Evolutionary conservation across 2,329 filamentous ascomycete genomes (phyloP), one percentile per base, ranked within the genome.

Genomic region (Trematosphaeria pertusa): DNA sequence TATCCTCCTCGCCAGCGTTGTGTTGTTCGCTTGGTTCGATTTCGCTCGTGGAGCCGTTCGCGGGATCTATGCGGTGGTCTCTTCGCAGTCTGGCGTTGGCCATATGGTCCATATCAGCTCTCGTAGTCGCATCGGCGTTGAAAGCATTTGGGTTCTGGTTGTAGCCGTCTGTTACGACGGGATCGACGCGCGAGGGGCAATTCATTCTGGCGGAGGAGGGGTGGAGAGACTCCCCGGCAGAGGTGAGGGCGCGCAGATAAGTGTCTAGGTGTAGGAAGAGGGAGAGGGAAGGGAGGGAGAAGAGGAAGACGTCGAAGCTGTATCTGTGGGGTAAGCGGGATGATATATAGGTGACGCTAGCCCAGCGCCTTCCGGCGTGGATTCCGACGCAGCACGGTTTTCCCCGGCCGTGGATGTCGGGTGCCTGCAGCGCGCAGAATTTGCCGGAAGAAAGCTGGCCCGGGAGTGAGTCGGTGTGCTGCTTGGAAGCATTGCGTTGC

Each of bases 141-240:
- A 87, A 70, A 2, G 74, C 73, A 44, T 78, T 73, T 1, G 84
- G 85, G 52, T 76, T 86, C 68, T 87, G 85, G 61, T 87, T 87
- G 72, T 78, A 84, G 17, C 77, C 76, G 40, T 81, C 77, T 37
- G 76, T 73, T 38, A 77, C 66, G 21, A 77, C 74, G 9, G 73
- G 72, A 50, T 87, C 84, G 22, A 78, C 82, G 56, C 82, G 76
- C 5, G 84, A 86, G 46, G 84, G 84, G 65, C 84, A 86, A 61
- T 87, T 87, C 85, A 87, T 87, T 47, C 40, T 45, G 42, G 50
- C 36, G 40, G 19, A 11, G 9, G 17, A 12, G 35, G 39, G 5
- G 24, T 12, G 24, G 24, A 8, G 24, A 8, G 8, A 12, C 24
- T 28, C 24, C 24, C 24, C 14, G 30, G 35, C 19, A 19, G 19